A percentile compares a stretch with the other conserved stretches of the same genome.
Conservation (phyloP, 1,284 basidiomycete species). For the Porodaedalea pini region DNA sequence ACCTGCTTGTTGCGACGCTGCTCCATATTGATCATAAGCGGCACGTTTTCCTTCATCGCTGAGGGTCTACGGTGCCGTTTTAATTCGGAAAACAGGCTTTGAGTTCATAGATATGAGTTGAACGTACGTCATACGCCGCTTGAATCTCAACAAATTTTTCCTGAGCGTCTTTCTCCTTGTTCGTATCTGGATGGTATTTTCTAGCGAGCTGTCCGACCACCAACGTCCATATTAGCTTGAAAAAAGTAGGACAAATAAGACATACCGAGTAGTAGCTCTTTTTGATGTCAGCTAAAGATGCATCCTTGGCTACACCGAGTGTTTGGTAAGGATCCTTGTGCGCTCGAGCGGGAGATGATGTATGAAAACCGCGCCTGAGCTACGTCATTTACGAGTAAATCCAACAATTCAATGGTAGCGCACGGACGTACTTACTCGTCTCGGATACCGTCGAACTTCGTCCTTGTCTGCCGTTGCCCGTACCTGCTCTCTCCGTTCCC, state of each 20-base stretch:
- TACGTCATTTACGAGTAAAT: conserved; percentile 8
- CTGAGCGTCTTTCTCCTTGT: conserved; percentile 87
- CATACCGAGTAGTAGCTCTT: conserved; percentile 92
- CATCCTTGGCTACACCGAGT: conserved; percentile 85
- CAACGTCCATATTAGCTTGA: neutral
- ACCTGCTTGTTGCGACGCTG: conserved; percentile 90
- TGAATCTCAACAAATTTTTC: conserved; percentile 98
- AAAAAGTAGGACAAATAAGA: conserved; percentile 16
- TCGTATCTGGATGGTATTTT: conserved; percentile 97
- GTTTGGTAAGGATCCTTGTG: conserved; percentile 91
- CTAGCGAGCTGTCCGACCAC: conserved; percentile 74
- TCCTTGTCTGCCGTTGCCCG: conserved; percentile 9
- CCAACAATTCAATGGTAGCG: neutral
- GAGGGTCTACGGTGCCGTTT: conserved; percentile 55
- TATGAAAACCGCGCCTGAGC: conserved; percentile 73
- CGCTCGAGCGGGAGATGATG: conserved; percentile 51
- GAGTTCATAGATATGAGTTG: neutral
- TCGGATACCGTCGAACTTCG: conserved; percentile 12
- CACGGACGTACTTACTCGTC: conserved; percentile 13
- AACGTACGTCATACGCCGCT: conserved; percentile 91
- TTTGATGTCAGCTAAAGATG: conserved; percentile 88
- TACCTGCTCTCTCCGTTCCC: conserved; percentile 3
- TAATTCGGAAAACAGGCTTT: conserved; percentile 19
- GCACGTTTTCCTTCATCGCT: conserved; percentile 94
- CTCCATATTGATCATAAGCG: conserved; percentile 92